phyloP scores from a whole-genome alignment of 192 early-diverging fungal species.

The Coemansia sp. region DNA sequence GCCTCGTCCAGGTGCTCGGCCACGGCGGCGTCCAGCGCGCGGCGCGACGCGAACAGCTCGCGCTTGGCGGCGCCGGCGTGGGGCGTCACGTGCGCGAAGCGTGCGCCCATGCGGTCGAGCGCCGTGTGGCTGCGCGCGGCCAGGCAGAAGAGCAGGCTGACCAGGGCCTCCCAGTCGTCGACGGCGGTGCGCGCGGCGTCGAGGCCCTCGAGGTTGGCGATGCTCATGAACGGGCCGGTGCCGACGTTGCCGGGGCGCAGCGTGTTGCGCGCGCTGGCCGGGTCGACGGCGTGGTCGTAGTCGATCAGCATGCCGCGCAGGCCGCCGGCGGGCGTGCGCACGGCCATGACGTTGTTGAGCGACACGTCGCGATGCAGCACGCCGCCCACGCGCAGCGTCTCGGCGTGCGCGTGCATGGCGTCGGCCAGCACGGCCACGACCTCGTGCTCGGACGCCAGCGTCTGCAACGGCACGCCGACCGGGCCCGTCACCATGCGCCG shows the following conservation, averaged over 20 bases:
- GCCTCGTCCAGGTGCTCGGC: constrained; percentile 20
- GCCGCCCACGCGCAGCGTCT: constrained; percentile 18
- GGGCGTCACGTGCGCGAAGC: constrained; percentile 15
- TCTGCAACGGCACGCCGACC: constrained; percentile 28
- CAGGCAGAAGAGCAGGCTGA: constrained; percentile 41
- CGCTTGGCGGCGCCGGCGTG: constrained; percentile 35
- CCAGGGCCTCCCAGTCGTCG: constrained; percentile 47
- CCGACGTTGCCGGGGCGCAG: constrained; percentile 31
- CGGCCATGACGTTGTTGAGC: constrained; percentile 44
- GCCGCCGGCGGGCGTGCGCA: constrained; percentile 9
- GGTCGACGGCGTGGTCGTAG: constrained; percentile 38
- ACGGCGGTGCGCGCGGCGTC: constrained; percentile 40
- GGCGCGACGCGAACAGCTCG: constrained; percentile 23
- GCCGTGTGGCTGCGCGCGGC: constrained; percentile 19
- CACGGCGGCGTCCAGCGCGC: constrained; percentile 25
- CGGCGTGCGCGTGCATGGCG: constrained; percentile 36
- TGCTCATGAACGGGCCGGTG: constrained; percentile 50
- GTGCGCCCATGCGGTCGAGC: constrained; percentile 25
- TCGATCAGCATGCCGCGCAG: constrained; percentile 46
- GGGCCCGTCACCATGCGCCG: constrained; percentile 46
- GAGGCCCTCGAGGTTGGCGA: constrained; percentile 42
- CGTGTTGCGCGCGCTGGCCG: constrained; percentile 15
- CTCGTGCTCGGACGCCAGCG: constrained; percentile 28
- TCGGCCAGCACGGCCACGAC: constrained; percentile 38
- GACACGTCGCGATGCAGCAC: constrained; percentile 48